phyloP scores from a whole-genome alignment of 192 early-diverging fungal genomes.

The Backusella sp. region DNA sequence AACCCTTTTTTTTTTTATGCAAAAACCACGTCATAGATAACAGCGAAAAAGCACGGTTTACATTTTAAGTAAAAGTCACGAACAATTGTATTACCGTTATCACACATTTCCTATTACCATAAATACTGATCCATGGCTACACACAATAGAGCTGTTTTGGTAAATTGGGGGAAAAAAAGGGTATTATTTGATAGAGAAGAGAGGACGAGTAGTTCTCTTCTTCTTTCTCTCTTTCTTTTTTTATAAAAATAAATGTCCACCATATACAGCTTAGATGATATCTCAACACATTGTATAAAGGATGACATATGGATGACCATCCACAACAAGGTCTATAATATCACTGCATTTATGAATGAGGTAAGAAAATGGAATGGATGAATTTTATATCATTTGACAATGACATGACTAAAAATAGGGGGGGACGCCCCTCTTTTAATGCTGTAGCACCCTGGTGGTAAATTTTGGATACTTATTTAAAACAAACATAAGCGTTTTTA shows the following conservation, averaged over 20 bases:
- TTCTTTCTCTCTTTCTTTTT: not conserved
- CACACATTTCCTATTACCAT: not conserved
- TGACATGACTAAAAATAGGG: slow-evolving; percentile 64
- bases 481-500: not conserved
- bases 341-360: slow-evolving; percentile 71
- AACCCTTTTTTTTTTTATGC: not conserved
- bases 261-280: slow-evolving; percentile 48
- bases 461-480: not conserved
- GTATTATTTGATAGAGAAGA: no score
- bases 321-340: slow-evolving; percentile 72
- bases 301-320: slow-evolving; percentile 78
- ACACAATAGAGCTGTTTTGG: not conserved
- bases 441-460: slow-evolving; percentile 19
- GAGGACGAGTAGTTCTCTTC: no score
- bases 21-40: slow-evolving; percentile 4
- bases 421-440: slow-evolving; percentile 49
- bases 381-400: not conserved
- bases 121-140: not conserved
- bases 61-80: not conserved
- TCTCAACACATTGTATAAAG: slow-evolving; percentile 66
- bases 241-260: not conserved
- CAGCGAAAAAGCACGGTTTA: not conserved
- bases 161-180: no score
- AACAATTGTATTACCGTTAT: not conserved
- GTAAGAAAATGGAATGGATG: slow-evolving; percentile 20